Evolutionary conservation across 2,329 filamentous ascomycete genomes (phyloP).

Genomic region (Fusarium sp.): DNA sequence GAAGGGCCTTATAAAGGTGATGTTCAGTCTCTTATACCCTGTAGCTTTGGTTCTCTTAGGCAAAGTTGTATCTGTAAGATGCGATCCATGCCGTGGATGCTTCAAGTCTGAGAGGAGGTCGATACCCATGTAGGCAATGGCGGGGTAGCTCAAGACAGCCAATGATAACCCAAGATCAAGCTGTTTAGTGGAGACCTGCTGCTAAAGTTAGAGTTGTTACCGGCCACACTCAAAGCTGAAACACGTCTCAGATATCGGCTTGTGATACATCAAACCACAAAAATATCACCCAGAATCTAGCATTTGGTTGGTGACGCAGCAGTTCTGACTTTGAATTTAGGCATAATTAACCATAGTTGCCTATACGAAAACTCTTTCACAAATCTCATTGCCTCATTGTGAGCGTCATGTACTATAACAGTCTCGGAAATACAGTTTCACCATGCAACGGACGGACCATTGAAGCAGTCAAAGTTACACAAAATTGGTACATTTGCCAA

Average conservation of each 20-base stretch:
- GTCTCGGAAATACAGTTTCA: constrained; percentile 7
- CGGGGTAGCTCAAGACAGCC: constrained; percentile 31
- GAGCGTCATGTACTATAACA: neutral
- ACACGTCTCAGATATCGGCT: constrained; percentile 36
- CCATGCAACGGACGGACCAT: neutral
- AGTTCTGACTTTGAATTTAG: neutral
- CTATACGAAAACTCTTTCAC: neutral
- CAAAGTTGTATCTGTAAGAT: constrained; percentile 7
- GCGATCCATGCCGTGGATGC: constrained; percentile 6
- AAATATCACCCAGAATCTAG: neutral
- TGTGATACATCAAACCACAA: constrained; percentile 21
- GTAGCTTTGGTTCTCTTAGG: constrained; percentile 2
- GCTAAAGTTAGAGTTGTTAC: constrained; percentile 25
- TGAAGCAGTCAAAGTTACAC: constrained; percentile 7
- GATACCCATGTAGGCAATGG: constrained; percentile 20
- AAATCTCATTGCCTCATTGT: neutral
- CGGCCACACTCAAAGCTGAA: constrained; percentile 30
- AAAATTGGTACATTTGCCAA: neutral
- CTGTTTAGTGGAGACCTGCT: constrained; percentile 20
- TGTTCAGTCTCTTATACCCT: neutral
- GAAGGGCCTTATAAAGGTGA: neutral
- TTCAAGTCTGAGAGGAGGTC: constrained; percentile 24
- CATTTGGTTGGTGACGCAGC: neutral
- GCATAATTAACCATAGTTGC: neutral
- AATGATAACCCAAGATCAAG: neutral